These are phyloP conservation scores for Ogataea zsoltii DNA, from an alignment of 805 yeast genomes.

Conservation along the genomic window DNA sequence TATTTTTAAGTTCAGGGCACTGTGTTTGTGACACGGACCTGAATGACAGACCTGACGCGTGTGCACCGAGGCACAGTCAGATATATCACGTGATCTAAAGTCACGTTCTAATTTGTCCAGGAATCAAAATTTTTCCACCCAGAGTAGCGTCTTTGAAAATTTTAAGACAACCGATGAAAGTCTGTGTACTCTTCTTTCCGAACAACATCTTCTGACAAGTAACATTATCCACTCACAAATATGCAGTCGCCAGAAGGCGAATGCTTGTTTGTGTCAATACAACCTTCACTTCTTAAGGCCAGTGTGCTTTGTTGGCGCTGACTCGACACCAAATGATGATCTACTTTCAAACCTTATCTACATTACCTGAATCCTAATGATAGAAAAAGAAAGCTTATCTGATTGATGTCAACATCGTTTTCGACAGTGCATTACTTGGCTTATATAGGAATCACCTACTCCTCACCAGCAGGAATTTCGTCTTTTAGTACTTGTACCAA, in stretches of 20 bases:
- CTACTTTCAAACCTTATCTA: constrained; percentile 35
- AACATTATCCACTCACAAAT: not conserved
- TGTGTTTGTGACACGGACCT: too few species aligned
- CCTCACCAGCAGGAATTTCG: constrained; percentile 97
- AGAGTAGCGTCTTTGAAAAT: too few species aligned
- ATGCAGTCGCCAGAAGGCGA: not conserved
- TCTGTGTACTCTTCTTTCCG: too few species aligned
- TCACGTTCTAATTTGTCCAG: too few species aligned
- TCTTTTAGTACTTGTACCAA: constrained; percentile 76
- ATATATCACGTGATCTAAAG: too few species aligned
- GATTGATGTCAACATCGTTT: constrained; percentile 1
- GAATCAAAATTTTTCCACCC: too few species aligned
- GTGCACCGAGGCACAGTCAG: too few species aligned
- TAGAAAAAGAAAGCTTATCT: constrained; percentile 16
- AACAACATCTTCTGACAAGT: too few species aligned
- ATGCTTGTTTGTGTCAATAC: not conserved
- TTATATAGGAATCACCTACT: constrained; percentile 29
- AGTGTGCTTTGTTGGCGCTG: not conserved
- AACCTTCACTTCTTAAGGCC: not conserved
- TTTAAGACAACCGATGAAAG: too few species aligned
- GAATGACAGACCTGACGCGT: too few species aligned
- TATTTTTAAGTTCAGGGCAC: too few species aligned
- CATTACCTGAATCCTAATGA: constrained; percentile 36
- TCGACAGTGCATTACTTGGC: too few species aligned
- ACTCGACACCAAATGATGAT: constrained; percentile 28